Conservation (phyloP, 1,284 basidiomycete species). For the Ustilago hordei region DNA sequence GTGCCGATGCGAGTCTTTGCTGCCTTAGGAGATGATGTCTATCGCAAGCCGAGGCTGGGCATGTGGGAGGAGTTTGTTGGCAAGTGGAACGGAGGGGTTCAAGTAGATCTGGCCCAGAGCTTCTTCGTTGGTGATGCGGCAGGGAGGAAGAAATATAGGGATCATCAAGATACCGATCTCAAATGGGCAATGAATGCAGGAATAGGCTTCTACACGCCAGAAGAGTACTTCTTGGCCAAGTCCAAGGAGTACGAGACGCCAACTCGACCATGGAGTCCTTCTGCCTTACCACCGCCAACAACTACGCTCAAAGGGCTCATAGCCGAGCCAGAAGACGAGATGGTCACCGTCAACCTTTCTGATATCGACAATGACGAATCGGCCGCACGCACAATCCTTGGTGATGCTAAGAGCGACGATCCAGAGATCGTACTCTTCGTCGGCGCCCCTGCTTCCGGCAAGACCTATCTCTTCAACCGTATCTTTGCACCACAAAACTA, state of each 20-base stretch:
- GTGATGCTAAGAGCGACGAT: not conserved
- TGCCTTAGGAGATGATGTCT: slow-evolving; percentile 55
- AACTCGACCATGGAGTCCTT: slow-evolving; percentile 28
- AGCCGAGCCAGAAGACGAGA: slow-evolving; percentile 21
- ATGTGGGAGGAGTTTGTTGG: slow-evolving; percentile 47
- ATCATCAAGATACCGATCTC: slow-evolving; percentile 65
- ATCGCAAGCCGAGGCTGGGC: slow-evolving; percentile 60
- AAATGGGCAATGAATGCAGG: slow-evolving; percentile 66
- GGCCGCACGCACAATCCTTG: slow-evolving; percentile 2
- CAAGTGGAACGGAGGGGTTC: slow-evolving; percentile 32
- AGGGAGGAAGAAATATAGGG: slow-evolving; percentile 44
- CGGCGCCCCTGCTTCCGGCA: slow-evolving; percentile 87
- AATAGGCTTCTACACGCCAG: slow-evolving; percentile 62
- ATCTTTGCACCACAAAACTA: slow-evolving; percentile 81
- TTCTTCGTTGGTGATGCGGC: slow-evolving; percentile 69
- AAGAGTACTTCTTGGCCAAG: slow-evolving; percentile 59
- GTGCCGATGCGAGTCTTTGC: slow-evolving; percentile 58
- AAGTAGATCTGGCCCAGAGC: slow-evolving; percentile 32
- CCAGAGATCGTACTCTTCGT: slow-evolving; percentile 82
- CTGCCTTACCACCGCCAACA: not conserved
- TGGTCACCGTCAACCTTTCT: slow-evolving; percentile 19
- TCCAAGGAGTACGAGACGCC: slow-evolving; percentile 34
- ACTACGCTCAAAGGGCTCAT: slow-evolving; percentile 22
- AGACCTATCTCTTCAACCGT: slow-evolving; percentile 81
- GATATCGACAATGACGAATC: not conserved